phyloP scores from a whole-genome alignment of 192 early-diverging fungal species.

The Phlyctochytrium bullatum region DNA sequence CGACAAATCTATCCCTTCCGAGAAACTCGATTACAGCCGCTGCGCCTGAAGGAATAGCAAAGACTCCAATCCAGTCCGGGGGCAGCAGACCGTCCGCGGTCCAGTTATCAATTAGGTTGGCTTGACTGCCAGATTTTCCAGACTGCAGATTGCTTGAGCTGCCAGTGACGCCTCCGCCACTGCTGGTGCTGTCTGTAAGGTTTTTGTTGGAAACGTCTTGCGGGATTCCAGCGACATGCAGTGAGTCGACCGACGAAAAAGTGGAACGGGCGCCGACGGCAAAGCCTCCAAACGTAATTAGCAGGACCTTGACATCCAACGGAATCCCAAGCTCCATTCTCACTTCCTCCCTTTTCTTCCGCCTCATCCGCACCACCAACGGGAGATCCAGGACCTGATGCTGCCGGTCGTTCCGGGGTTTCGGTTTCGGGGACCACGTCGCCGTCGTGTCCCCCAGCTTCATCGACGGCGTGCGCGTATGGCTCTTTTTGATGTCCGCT shows the following conservation, averaged over 20 bases:
- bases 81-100: conserved; percentile 32
- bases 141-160: background rate
- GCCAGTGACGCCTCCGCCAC: background rate
- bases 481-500: background rate
- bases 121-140: background rate
- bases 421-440: background rate
- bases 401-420: background rate
- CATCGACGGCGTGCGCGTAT: background rate
- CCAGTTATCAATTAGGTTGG: background rate
- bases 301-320: conserved; percentile 24
- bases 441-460: background rate
- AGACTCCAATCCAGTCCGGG: conserved; percentile 42
- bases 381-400: conserved; percentile 10
- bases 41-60: conserved; percentile 17
- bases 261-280: background rate
- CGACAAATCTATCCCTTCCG: background rate
- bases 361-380: conserved; percentile 39
- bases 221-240: too few relatives aligned
- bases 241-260: too few relatives aligned
- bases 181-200: too few relatives aligned
- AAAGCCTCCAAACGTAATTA: conserved; percentile 54
- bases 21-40: background rate
- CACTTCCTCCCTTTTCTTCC: conserved; percentile 15
- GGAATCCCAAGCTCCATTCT: conserved; percentile 36
- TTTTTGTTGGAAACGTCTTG: too few relatives aligned